Conservation (phyloP, 768 basidiomycete species). For the Lanmaoa rubissima region DNA sequence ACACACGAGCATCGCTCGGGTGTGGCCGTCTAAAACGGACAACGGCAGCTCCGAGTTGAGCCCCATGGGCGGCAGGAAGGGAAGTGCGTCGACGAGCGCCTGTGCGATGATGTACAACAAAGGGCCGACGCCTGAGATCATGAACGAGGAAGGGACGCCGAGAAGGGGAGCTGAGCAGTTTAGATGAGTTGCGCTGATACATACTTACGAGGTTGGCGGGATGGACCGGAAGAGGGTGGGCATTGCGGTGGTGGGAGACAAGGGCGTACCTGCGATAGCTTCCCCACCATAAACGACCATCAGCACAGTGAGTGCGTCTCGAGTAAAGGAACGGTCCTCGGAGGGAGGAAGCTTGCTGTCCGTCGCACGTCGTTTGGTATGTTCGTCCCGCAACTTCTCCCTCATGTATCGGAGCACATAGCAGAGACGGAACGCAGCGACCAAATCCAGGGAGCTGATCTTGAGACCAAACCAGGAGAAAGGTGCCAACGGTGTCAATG, state of each 20-base stretch:
- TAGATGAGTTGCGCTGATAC: background rate
- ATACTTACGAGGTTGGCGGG: background rate
- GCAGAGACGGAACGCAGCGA: constrained; percentile 68
- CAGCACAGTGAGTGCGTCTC: constrained; percentile 55
- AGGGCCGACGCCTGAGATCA: constrained; percentile 68
- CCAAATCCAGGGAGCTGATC: constrained; percentile 64
- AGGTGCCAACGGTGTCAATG: constrained; percentile 58
- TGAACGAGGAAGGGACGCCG: constrained; percentile 71
- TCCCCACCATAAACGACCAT: constrained; percentile 81
- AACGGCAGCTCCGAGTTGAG: constrained; percentile 67
- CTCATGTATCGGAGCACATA: constrained; percentile 65
- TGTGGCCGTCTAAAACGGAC: constrained; percentile 72
- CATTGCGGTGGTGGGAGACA: background rate
- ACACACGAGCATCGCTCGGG: constrained; percentile 77
- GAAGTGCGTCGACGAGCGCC: constrained; percentile 59
- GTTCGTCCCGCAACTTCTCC: constrained; percentile 45
- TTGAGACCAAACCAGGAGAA: constrained; percentile 64
- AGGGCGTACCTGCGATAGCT: constrained; percentile 55
- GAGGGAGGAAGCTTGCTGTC: constrained; percentile 34
- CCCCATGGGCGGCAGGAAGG: constrained; percentile 44
- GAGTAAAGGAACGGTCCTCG: constrained; percentile 56
- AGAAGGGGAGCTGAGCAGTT: constrained; percentile 53
- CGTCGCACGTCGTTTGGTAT: constrained; percentile 36
- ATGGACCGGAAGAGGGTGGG: background rate
- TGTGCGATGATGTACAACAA: constrained; percentile 61